Evolutionary conservation across 805 yeast genomes (phyloP).

Genomic region (Wickerhamomyces sydowiorum): DNA sequence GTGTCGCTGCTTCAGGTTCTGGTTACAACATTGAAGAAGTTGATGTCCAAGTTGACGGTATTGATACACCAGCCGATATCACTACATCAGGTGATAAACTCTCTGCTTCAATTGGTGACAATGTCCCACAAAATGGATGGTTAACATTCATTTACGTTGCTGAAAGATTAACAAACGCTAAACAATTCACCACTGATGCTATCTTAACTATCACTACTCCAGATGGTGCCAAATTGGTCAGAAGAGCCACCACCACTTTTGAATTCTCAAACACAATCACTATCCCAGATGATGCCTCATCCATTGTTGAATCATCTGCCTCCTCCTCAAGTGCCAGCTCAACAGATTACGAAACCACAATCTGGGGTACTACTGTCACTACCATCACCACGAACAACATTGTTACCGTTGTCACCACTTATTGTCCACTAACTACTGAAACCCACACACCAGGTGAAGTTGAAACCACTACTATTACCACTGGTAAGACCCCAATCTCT

Average conservation of each 20-base stretch:
- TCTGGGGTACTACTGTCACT: constrained; percentile 17
- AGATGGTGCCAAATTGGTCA: not conserved
- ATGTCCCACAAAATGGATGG: not conserved
- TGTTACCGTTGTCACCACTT: constrained; percentile 23
- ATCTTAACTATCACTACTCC: not conserved
- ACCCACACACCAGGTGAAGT: not conserved
- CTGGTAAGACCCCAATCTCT: not conserved
- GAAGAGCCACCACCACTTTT: not conserved
- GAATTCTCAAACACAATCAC: not conserved
- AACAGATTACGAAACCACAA: constrained; percentile 1
- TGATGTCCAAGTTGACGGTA: constrained; percentile 3
- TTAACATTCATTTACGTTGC: not conserved
- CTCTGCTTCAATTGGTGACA: not conserved
- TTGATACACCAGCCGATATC: constrained; percentile 1
- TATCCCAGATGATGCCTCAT: not conserved
- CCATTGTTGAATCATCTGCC: not conserved
- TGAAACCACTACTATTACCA: constrained; percentile 6
- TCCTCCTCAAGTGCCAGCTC: not conserved
- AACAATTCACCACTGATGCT: not conserved
- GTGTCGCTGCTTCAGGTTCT: constrained; percentile 4
- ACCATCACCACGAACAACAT: constrained; percentile 9
- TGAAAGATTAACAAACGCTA: not conserved
- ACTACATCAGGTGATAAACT: constrained; percentile 3
- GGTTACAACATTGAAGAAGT: constrained; percentile 5
- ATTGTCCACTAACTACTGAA: constrained; percentile 14